Conservation (phyloP, 2,329 filamentous ascomycete species). For the Diaporthe vaccinii region DNA sequence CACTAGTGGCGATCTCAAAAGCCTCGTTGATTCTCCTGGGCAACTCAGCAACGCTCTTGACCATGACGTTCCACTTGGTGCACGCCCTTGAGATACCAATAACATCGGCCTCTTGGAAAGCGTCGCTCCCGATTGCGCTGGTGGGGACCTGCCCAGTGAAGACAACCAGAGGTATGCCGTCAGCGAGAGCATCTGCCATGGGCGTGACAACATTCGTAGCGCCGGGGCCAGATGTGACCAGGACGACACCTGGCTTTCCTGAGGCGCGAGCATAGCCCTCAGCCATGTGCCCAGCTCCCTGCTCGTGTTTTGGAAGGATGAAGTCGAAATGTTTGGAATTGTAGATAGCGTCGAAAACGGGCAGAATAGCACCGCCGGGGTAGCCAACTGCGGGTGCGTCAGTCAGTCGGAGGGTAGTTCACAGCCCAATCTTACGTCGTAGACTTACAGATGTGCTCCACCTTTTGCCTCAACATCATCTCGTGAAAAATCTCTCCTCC, state of each 20-base stretch:
- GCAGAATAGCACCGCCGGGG: slow-evolving; percentile 94
- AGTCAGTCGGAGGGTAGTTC: slow-evolving; percentile 45
- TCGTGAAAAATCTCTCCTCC: slow-evolving; percentile 98
- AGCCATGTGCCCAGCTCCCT: slow-evolving; percentile 98
- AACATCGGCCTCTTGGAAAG: slow-evolving; percentile 97
- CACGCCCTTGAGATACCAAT: slow-evolving; percentile 94
- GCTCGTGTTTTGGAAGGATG: slow-evolving; percentile 94
- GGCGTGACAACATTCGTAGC: slow-evolving; percentile 97
- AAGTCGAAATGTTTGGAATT: slow-evolving; percentile 98
- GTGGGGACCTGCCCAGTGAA: slow-evolving; percentile 96
- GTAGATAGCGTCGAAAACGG: slow-evolving; percentile 98
- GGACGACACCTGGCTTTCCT: slow-evolving; percentile 93
- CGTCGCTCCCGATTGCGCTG: slow-evolving; percentile 90
- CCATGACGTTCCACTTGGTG: slow-evolving; percentile 99
- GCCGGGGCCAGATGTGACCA: slow-evolving; percentile 96
- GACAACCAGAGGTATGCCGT: slow-evolving; percentile 95
- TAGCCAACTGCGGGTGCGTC: slow-evolving; percentile 75
- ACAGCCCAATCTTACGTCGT: neutral
- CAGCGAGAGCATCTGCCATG: slow-evolving; percentile 94
- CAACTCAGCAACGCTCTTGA: slow-evolving; percentile 93
- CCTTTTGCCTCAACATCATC: slow-evolving; percentile 95
- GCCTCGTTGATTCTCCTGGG: slow-evolving; percentile 96
- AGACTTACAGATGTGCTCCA: slow-evolving; percentile 92
- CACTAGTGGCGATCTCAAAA: slow-evolving; percentile 96
- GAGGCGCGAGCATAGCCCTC: slow-evolving; percentile 95